Evolutionary conservation across 2,329 filamentous ascomycete genomes (phyloP).

Genomic region (Pyrenochaeta sp.): DNA sequence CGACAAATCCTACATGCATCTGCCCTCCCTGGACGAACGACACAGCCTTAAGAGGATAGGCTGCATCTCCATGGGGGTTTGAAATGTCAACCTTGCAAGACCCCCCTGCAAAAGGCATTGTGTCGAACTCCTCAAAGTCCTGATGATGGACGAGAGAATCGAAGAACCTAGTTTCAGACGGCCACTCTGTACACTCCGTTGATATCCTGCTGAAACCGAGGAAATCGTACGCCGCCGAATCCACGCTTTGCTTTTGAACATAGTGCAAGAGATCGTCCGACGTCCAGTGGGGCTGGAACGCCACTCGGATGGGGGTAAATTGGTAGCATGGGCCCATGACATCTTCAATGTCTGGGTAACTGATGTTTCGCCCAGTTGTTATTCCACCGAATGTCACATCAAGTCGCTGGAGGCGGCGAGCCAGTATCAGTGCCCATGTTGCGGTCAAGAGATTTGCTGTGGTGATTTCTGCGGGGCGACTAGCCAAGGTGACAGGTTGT

Average conservation of each 20-base stretch:
- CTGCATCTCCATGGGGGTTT: too few relatives aligned
- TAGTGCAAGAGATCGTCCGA: background rate
- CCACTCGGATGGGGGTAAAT: constrained; percentile 41
- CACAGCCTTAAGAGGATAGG: too few relatives aligned
- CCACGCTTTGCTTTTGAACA: constrained; percentile 47
- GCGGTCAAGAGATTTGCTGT: constrained; percentile 49
- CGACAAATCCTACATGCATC: too few relatives aligned
- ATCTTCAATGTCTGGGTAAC: constrained; percentile 16
- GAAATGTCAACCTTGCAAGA: too few relatives aligned
- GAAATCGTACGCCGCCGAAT: constrained; percentile 18
- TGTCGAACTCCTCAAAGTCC: too few relatives aligned
- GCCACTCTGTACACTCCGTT: constrained; percentile 9
- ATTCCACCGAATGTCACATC: constrained; percentile 47
- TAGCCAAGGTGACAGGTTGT: too few relatives aligned
- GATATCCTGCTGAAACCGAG: constrained; percentile 7
- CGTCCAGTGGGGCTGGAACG: background rate
- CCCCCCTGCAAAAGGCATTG: too few relatives aligned
- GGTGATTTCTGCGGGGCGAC: too few relatives aligned
- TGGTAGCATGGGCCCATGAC: constrained; percentile 45
- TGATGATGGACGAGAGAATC: too few relatives aligned
- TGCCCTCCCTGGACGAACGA: too few relatives aligned
- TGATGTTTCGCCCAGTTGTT: constrained; percentile 40
- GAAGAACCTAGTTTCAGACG: constrained; percentile 5
- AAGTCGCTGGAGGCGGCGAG: constrained; percentile 25
- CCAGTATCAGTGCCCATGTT: constrained; percentile 48